Percentiles rank a stretch among this genome's conserved stretches.
Evolutionary conservation across 1,284 basidiomycete genomes (phyloP).

Genomic region (Puccinia horiana): DNA sequence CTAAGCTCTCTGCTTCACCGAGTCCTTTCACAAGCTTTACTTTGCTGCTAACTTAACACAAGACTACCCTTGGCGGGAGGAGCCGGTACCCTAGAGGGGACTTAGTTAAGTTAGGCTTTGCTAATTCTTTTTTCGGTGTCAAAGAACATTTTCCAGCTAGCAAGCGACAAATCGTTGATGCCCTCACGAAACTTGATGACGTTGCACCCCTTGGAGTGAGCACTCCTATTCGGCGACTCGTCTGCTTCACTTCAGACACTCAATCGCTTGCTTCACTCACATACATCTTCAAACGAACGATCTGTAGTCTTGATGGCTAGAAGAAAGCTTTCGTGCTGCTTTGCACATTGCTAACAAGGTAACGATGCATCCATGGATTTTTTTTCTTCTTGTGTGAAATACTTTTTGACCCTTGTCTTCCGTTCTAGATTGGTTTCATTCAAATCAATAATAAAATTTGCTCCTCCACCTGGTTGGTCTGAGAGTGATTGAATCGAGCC

Average conservation of each 20-base stretch:
- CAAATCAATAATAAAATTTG: slow-evolving; percentile 60
- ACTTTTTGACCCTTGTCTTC: slow-evolving; percentile 40
- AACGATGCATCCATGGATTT: slow-evolving; percentile 7
- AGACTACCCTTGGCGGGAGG: too few species aligned
- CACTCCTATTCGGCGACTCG: slow-evolving; percentile 90
- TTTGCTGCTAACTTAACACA: too few species aligned
- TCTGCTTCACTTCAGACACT: too few species aligned
- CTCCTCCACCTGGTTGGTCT: background rate
- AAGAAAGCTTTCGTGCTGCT: slow-evolving; percentile 98
- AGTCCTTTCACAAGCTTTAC: background rate
- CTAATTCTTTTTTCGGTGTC: background rate
- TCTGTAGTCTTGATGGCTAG: slow-evolving; percentile 84
- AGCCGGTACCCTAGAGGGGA: too few species aligned
- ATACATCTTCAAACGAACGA: background rate
- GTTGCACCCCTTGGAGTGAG: slow-evolving; percentile 94
- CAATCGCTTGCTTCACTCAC: background rate
- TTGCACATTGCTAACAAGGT: slow-evolving; percentile 99
- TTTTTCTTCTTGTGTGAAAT: background rate
- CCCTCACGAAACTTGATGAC: slow-evolving; percentile 98
- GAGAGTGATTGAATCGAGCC: background rate
- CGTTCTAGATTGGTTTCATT: slow-evolving; percentile 74
- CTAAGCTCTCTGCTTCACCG: too few species aligned
- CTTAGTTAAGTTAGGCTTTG: too few species aligned
- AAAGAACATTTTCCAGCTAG: too few species aligned
- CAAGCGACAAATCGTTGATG: slow-evolving; percentile 99